Evolutionary conservation across 23 red algal species (phyloP).

Genomic region (Porphyridium purpureum): DNA sequence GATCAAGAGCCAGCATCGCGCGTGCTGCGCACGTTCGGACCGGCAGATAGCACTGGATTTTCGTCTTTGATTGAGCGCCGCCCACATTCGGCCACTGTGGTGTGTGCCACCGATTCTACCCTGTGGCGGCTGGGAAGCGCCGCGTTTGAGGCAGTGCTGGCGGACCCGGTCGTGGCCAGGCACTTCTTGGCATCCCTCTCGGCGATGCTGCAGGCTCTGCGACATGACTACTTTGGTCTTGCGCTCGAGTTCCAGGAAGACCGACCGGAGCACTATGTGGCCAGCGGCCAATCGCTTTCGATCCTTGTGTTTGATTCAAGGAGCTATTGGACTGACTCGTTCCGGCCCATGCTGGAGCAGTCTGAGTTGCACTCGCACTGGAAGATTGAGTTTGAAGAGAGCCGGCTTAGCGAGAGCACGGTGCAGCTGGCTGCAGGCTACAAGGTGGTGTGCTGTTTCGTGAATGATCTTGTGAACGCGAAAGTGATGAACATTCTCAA

Average conservation of each 20-base stretch:
- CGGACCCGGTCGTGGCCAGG: not conserved
- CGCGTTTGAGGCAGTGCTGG: not conserved
- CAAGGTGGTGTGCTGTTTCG: slow-evolving; percentile 27
- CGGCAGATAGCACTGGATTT: not conserved
- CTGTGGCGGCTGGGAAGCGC: not conserved
- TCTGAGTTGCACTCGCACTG: slow-evolving; percentile 4
- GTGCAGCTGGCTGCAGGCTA: slow-evolving; percentile 16
- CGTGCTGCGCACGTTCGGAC: not conserved
- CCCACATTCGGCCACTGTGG: not conserved
- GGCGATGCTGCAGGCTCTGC: not conserved
- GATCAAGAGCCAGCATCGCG: no score
- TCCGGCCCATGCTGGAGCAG: not conserved
- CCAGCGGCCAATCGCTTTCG: not conserved
- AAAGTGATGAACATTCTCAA: slow-evolving; percentile 9
- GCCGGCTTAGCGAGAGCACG: slow-evolving; percentile 14
- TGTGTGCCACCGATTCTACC: slow-evolving; percentile 1
- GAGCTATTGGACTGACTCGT: not conserved
- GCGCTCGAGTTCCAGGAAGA: not conserved
- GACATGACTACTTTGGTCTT: slow-evolving; percentile 2
- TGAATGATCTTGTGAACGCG: slow-evolving; percentile 20
- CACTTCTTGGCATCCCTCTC: no score
- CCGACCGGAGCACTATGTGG: not conserved
- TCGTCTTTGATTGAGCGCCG: not conserved
- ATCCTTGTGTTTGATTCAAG: not conserved
- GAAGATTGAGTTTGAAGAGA: slow-evolving; percentile 13